Evolutionary conservation across 2,329 filamentous ascomycete species (phyloP).

Genomic region (Trichoderma oligosporum): DNA sequence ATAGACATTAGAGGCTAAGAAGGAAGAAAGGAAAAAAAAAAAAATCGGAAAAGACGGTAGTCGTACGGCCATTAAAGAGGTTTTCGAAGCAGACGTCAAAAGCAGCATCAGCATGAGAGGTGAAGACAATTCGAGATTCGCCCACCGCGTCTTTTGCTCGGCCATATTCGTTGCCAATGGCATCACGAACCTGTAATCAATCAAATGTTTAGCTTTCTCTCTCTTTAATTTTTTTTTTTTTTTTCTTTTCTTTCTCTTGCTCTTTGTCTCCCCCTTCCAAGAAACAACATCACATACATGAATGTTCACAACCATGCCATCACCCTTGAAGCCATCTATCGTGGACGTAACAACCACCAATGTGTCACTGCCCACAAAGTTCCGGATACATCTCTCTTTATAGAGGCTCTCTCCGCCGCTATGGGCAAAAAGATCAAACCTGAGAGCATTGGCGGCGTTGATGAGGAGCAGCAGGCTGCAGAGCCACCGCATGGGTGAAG

Average conservation of each 20-base stretch:
- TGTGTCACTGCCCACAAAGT: conserved; percentile 89
- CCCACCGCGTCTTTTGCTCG: conserved; percentile 85
- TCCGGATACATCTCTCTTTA: conserved; percentile 87
- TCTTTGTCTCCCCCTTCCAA: neutral
- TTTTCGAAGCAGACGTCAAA: conserved; percentile 99
- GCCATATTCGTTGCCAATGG: conserved; percentile 93
- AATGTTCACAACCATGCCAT: conserved; percentile 92
- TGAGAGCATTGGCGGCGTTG: conserved; percentile 64
- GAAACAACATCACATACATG: conserved; percentile 54
- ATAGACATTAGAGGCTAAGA: neutral
- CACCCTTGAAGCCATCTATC: conserved; percentile 77
- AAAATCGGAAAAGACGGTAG: neutral
- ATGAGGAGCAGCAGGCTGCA: conserved; percentile 56
- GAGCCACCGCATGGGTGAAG: conserved; percentile 54
- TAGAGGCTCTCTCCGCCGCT: conserved; percentile 48
- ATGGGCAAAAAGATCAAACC: conserved; percentile 84
- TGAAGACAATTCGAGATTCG: conserved; percentile 91
- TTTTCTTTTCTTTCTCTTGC: too few species aligned
- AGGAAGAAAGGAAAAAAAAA: neutral
- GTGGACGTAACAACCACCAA: conserved; percentile 93
- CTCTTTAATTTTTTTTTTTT: neutral
- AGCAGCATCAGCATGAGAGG: conserved; percentile 81
- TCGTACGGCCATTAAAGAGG: conserved; percentile 65
- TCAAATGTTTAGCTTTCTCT: neutral
- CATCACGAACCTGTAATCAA: conserved; percentile 74